Evolutionary conservation across 768 basidiomycete species (phyloP).

Genomic region (Termitomyces sp.): DNA sequence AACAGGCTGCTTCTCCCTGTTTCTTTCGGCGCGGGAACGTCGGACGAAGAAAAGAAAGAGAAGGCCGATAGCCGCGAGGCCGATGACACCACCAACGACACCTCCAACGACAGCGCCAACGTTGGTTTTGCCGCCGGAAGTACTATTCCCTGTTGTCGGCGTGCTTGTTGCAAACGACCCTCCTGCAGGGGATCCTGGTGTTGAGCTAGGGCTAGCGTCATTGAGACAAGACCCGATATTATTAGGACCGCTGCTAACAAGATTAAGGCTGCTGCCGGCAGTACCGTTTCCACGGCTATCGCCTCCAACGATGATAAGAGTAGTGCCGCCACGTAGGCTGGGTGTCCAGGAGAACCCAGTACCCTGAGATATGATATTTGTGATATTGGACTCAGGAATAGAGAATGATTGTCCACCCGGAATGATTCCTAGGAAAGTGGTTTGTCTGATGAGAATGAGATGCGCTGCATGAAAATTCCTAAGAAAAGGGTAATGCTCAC

Average conservation of each 20-base stretch:
- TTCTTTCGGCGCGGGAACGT: slow-evolving; percentile 21
- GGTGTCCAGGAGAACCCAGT: slow-evolving; percentile 71
- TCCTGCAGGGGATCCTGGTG: slow-evolving; percentile 71
- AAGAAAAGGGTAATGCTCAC: slow-evolving; percentile 26
- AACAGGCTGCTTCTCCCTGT: slow-evolving; percentile 53
- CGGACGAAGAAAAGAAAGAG: slow-evolving; percentile 19
- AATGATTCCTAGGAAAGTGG: slow-evolving; percentile 67
- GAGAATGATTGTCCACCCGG: slow-evolving; percentile 75
- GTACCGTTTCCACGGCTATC: slow-evolving; percentile 63
- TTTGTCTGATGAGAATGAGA: slow-evolving; percentile 30
- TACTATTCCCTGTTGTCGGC: slow-evolving; percentile 25
- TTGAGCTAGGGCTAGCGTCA: slow-evolving; percentile 65
- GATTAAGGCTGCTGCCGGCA: slow-evolving; percentile 57
- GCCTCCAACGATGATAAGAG: slow-evolving; percentile 60
- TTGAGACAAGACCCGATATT: slow-evolving; percentile 53
- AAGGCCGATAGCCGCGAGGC: slow-evolving; percentile 14
- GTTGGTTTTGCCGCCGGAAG: slow-evolving; percentile 29
- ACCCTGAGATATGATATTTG: slow-evolving; percentile 38
- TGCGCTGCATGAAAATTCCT: not conserved
- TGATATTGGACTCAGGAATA: slow-evolving; percentile 47
- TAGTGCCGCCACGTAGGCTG: slow-evolving; percentile 57
- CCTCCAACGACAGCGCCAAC: slow-evolving; percentile 25
- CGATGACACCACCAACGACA: slow-evolving; percentile 19
- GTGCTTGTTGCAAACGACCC: slow-evolving; percentile 60
- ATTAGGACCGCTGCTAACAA: slow-evolving; percentile 46